Evolutionary conservation across 2,329 filamentous ascomycete genomes (phyloP), one percentile per base, ranked within the genome.

Genomic region (Triangularia setosa): DNA sequence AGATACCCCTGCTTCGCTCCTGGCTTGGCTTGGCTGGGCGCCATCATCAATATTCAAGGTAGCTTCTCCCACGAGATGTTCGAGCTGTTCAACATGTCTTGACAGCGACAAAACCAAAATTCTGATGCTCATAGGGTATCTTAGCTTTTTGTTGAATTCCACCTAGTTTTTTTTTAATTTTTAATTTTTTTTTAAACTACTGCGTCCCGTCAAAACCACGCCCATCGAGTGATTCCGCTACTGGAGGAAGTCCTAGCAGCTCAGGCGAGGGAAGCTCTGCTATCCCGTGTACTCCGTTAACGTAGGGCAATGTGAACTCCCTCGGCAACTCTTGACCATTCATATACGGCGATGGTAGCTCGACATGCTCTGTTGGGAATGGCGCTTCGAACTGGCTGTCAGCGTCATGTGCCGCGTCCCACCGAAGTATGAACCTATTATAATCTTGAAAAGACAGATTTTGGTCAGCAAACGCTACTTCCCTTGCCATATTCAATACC

Each of bases 301-400:
- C 24, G 16, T 60, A 60, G 16, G 58, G 58, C n/a, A 60, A 30
- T 7, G 58, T 21, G 11, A 58, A 58, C 6, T 33, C 58, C 27
- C 55, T 62, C 1, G 57, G 18, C 11, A 64, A 58, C 40, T 48
- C 40, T 9, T 48, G 40, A 14, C 67, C 68, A 48, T 68, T 72
- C n/a, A 83, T 77, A 61, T 81, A 77, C 14, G 80, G 80, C 44
- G 81, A 81, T 4, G 80, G 79, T 9, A 83, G 71, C 70, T 83
- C 80, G 62, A 81, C 76, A 57, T 77, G 79, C 68, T 79, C 78
- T 5, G 75, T 74, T 3, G 80, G 80, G 61, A 81, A 81, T 1
- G 80, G 75, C 25, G 81, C 76, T 7, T 78, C 79, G 63, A 81
- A 82, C 60, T 81, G 79, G 62, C 76, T 76, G 65, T 83, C 81